Evolutionary conservation across 768 basidiomycete genomes (phyloP), one percentile per base, ranked within the genome.

Genomic region (Hygrocybe punicea): DNA sequence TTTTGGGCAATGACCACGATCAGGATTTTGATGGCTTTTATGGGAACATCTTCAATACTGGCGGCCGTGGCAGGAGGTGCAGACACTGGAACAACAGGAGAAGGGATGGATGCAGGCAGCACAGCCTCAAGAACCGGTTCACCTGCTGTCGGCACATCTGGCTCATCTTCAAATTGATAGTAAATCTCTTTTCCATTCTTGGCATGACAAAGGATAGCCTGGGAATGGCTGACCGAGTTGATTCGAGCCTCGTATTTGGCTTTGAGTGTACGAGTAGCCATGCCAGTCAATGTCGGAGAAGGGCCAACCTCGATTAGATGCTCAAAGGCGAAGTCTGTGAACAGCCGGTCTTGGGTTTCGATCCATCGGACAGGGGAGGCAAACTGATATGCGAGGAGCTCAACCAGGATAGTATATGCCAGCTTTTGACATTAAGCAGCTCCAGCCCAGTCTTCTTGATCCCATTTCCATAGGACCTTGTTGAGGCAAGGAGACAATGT

Each of bases 331-430:
- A 85, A 97, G 9, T 84, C 73, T 9, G 79, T 82, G 78, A 99
- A 99, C 55, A 99, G 81, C 23, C 90, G 81, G 66, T 99, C 97
- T 69, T 99, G 97, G 0, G 96, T 99, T 76, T 98, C 91, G 65
- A 99, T 99, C 97, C 97, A 99, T 50, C 95, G 89, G n/a, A 99
- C 96, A 6, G 97, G 95, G 1, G 96, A 98, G 0, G 96, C 95
- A 65, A 96, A 98, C 70, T 99, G 97, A 68, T 99, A 99, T 13
- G 97, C 93, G 49, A 99, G 81, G 46, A 98, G 84, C 69, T 99
- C 97, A 60, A 98, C 94, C 56, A 99, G 85, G 67, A 98, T 95
- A 63, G 87, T 88, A 70, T 98, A 99, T 0, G 97, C 94, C 47
- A 99, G 82, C 65, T 91, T 88, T 73, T 97, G 93, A 48, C 94